Base-by-base conservation (phyloP, 1,284 basidiomycete species). In the Trichosporon faecale region DNA sequence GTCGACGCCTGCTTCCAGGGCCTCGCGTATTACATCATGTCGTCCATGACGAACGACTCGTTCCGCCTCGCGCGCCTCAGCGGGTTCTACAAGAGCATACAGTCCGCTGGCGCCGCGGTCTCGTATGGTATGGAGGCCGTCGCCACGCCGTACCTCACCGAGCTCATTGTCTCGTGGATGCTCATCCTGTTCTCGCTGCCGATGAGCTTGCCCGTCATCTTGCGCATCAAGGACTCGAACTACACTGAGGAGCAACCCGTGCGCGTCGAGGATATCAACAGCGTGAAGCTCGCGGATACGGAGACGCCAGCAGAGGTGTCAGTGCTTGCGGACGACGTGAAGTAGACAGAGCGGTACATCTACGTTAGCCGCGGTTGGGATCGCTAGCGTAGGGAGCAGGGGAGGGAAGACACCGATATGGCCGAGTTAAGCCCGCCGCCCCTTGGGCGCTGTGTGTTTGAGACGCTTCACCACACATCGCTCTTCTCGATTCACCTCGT, bases 71-170 rank as follows among this genome's bases (percentile, higher is more conserved):
- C 82, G 11, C 78, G 81, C 33, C 73, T 82, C 65, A 77, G 79
- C 27, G 83, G 83, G 6, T 77, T 79, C 69, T 82, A 82, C 79
- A 83, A 82, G 73, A 81, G 78, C 37, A 72, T 81, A 31, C 80
- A 81, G 67, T 79, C 77, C 25, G 80, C 80, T 37, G 85, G 85
- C 25, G 68, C 78, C 1, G 85, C 77, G 82, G 55, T 85, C 79
- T 83, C 81, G 23, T 87, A 84, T 74, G 86, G 85, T 27, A 86
- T 87, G 85, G 86, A 87, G 75, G 86, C 86, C 2, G 83, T 85
- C 37, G 66, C 71, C 66, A 78, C 78, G 16, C 72, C 77, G 11
- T 80, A 77, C 73, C 72, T 79, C 21, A 77, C 74, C 25, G 78
- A 79, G 63, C 75, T 74, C 68, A 70, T 79, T 37, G 77, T 77